These are phyloP conservation scores for Raddia distichophylla DNA, from an alignment of 176 grass and related monocot species.

Conservation along the genomic window DNA sequence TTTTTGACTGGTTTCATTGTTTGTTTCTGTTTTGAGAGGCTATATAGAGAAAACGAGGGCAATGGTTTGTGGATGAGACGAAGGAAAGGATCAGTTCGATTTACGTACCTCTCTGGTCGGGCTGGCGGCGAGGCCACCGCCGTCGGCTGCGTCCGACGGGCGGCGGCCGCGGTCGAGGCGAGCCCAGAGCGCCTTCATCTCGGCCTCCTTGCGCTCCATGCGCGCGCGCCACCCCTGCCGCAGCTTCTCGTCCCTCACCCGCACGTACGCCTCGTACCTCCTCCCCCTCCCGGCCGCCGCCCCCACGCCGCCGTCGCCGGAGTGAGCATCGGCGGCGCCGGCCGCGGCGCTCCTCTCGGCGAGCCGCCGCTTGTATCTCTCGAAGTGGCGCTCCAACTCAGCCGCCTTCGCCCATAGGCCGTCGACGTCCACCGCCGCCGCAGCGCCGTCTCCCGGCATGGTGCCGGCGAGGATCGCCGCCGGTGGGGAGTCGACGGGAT, in stretches of 20 bases:
- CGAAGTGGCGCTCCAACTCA: conserved; percentile 64
- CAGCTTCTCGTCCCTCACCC: conserved; percentile 64
- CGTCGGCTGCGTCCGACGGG: not conserved
- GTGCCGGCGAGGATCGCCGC: not conserved
- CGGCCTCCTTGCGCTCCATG: conserved; percentile 62
- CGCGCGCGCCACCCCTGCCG: conserved; percentile 52
- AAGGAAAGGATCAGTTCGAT: too few species aligned
- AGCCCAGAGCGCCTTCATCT: conserved; percentile 66
- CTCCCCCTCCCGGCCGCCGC: conserved; percentile 38
- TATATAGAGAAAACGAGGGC: not conserved
- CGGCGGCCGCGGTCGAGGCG: conserved; percentile 41
- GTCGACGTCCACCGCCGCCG: not conserved
- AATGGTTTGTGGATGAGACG: not conserved
- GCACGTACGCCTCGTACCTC: conserved; percentile 59
- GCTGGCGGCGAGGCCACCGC: not conserved
- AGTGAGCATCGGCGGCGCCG: not conserved
- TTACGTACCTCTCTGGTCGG: conserved; percentile 22
- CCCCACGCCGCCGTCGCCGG: not conserved
- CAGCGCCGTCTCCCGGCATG: not conserved
- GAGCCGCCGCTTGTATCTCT: conserved; percentile 56
- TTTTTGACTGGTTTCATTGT: not conserved
- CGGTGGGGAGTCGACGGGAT: not conserved
- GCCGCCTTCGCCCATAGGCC: conserved; percentile 62
- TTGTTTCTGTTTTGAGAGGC: not conserved
- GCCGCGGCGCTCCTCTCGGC: conserved; percentile 1